Base-by-base conservation (phyloP, 805 yeast species). In the Tetrapisispora taiwanensis region DNA sequence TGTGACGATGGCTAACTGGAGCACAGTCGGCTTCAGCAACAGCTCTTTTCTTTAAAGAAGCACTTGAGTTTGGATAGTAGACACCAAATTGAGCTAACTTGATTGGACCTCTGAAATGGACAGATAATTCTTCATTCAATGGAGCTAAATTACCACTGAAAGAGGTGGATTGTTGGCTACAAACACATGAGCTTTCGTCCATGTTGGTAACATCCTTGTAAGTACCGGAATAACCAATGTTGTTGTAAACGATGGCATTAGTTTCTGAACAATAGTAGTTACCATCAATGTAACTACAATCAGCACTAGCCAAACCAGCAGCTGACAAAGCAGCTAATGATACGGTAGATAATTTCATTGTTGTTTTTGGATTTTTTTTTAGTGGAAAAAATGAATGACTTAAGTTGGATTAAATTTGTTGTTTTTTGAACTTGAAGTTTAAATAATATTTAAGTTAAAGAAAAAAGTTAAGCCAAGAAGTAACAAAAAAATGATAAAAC, bases 141-240 rank as follows among this genome's bases (percentile, higher is more conserved):
- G 92, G 92, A 24, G 87, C 65, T 54, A 79, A 75, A 19, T 75
- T 46, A 20, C 90, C 90, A 9, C 71, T 63, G 72, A 87, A 83
- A 8, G 79, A 58, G 33, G 56, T 52, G 19, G 78, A 45, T 41
- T 69, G 55, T 50, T 78, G 80, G n/a, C 82, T 58, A 72, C 97
- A 89, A 30, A 70, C 45, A 62, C 97, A 88, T 12, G 81, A 56
- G 47, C 66, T 47, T 59, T 75, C 78, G 65, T 81, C 79, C 95
- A 92, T 89, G 58, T 63, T 53, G 52, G 89, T 81, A 53, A 92
- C 88, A 53, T 83, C 89, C 55, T 70, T 58, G 71, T 85, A 92
- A 19, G 88, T 68, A 53, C 97, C 96, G 19, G 92, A 75, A 65
- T 73, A 86, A 30, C 97, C 97, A 46, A 92, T 75, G 53, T 79